These are phyloP conservation scores for Rhododendron henanense DNA, from an alignment of 148 eudicot genomes.

Conservation along the genomic window DNA sequence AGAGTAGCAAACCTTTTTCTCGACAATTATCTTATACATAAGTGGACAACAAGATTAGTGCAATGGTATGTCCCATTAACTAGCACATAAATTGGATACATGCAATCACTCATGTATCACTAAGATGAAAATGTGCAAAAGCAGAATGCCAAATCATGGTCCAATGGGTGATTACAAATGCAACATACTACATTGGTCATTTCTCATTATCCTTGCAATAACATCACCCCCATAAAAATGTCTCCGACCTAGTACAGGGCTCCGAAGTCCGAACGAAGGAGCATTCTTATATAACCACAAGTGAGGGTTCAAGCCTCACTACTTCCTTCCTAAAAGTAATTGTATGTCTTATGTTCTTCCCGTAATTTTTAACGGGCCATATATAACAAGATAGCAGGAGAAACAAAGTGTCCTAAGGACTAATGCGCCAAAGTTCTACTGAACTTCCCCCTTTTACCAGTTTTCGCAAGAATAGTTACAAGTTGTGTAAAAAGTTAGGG, in stretches of 20 bases:
- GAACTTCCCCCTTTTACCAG: not conserved
- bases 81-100: not conserved
- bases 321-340: not conserved
- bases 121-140: not conserved
- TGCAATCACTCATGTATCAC: no score
- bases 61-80: not conserved
- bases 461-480: not conserved
- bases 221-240: not conserved
- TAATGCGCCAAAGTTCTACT: not conserved
- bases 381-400: not conserved
- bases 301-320: not conserved
- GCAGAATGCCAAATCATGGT: not conserved
- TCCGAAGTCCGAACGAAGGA: not conserved
- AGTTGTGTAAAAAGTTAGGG: not conserved
- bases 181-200: not conserved
- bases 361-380: not conserved
- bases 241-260: not conserved
- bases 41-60: not conserved
- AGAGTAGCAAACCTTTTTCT: not conserved
- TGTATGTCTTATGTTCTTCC: not conserved
- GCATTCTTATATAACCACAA: not conserved
- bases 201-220: not conserved
- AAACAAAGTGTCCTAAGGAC: not conserved
- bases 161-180: not conserved
- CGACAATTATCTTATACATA: not conserved